Conservation (phyloP, 495 filamentous ascomycete species). For the Penicillium egyptiacum region DNA sequence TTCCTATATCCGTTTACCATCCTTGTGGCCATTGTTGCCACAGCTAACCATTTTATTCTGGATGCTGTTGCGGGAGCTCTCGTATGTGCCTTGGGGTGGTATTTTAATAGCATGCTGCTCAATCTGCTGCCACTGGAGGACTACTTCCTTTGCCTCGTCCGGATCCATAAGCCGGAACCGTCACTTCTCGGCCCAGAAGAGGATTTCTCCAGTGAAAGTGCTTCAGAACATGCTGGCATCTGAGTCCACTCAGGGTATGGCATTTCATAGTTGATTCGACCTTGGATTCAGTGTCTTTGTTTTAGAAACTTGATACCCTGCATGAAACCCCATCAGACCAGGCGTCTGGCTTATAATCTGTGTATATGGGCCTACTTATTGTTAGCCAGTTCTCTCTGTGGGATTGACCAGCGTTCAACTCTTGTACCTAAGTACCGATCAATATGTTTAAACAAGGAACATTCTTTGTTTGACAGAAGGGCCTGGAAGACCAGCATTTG, state of each 20-base stretch:
- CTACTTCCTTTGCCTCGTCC: conserved; percentile 61
- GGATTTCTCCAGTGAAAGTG: conserved; percentile 23
- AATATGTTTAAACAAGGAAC: background rate
- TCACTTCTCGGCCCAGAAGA: conserved; percentile 14
- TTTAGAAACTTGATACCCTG: conserved; percentile 21
- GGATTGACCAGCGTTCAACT: background rate
- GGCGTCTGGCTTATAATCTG: background rate
- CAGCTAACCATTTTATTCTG: conserved; percentile 72
- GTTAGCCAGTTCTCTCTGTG: background rate
- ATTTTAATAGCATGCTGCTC: conserved; percentile 57
- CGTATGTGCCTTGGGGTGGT: conserved; percentile 59
- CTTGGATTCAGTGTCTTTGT: background rate
- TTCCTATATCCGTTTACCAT: conserved; percentile 65
- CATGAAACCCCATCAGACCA: background rate
- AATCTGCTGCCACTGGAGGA: conserved; percentile 64
- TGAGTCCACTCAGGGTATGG: background rate
- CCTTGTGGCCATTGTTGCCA: conserved; percentile 66
- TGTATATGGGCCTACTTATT: conserved; percentile 1
- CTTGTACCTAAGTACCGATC: background rate
- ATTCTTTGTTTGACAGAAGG: background rate
- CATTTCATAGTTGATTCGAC: background rate
- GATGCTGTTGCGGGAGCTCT: conserved; percentile 67
- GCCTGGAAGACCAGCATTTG: background rate
- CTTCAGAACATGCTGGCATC: conserved; percentile 10
- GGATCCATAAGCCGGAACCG: conserved; percentile 60